Conservation (phyloP, 208 protist species). For the Leishmania lainsoni region DNA sequence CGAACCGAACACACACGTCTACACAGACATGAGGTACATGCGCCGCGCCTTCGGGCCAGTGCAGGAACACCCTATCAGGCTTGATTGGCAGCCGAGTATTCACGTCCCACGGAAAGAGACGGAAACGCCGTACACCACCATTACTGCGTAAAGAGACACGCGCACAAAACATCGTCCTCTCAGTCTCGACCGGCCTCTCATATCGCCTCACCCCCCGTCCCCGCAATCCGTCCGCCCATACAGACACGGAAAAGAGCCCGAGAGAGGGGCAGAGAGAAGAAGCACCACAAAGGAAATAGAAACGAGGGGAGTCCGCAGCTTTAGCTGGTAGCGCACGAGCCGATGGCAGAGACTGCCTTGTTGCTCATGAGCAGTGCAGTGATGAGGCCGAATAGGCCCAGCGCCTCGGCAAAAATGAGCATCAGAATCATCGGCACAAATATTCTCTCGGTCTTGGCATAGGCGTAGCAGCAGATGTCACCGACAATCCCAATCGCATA, state of each 20-base stretch:
- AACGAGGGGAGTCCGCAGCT: not conserved
- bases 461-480: slow-evolving; percentile 95
- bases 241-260: not conserved
- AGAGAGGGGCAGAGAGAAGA: not conserved
- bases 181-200: not conserved
- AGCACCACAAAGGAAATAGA: not conserved
- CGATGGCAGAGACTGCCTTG: slow-evolving; percentile 56
- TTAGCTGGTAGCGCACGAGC: slow-evolving; percentile 36
- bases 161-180: not conserved
- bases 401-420: slow-evolving; percentile 99
- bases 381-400: slow-evolving; percentile 99
- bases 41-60: not conserved
- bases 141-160: not conserved
- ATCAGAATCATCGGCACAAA: slow-evolving; percentile 99
- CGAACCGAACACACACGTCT: not conserved
- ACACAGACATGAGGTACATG: not conserved
- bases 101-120: not conserved
- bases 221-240: not conserved
- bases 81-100: not conserved
- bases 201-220: not conserved
- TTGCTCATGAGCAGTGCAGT: slow-evolving; percentile 95
- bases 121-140: not conserved
- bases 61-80: not conserved
- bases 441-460: slow-evolving; percentile 96
- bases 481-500: slow-evolving; percentile 99